Evolutionary conservation across 1,284 basidiomycete genomes (phyloP).

Genomic region (Quambalaria eucalypti): DNA sequence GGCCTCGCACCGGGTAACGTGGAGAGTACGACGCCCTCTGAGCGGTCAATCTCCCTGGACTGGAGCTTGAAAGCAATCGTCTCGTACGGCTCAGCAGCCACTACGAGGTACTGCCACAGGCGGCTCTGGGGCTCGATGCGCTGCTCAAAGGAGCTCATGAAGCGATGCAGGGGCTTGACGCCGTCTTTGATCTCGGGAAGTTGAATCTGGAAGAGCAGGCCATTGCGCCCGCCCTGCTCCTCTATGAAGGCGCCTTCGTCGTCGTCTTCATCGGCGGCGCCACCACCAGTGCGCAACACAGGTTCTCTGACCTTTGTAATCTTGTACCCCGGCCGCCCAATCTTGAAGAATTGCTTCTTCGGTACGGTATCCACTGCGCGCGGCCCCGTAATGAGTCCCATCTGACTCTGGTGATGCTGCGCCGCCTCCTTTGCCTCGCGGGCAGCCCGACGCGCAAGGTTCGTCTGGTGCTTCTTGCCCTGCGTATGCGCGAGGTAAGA

Average conservation of each 20-base stretch:
- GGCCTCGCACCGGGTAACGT: slow-evolving; percentile 17
- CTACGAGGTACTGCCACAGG: slow-evolving; percentile 92
- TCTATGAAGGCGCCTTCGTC: background rate
- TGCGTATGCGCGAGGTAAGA: slow-evolving; percentile 98
- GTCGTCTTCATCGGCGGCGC: slow-evolving; percentile 8
- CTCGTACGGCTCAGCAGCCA: slow-evolving; percentile 96
- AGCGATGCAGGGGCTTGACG: slow-evolving; percentile 75
- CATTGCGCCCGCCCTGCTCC: slow-evolving; percentile 51
- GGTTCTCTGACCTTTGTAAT: slow-evolving; percentile 76
- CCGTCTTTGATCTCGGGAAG: slow-evolving; percentile 77
- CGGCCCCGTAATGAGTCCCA: slow-evolving; percentile 10
- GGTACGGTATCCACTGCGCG: slow-evolving; percentile 6
- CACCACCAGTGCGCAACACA: slow-evolving; percentile 1
- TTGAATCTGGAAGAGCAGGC: slow-evolving; percentile 93
- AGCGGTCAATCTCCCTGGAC: slow-evolving; percentile 80
- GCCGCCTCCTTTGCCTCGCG: slow-evolving; percentile 74
- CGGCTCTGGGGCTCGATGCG: slow-evolving; percentile 88
- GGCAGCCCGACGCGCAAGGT: slow-evolving; percentile 88
- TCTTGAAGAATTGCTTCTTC: slow-evolving; percentile 69
- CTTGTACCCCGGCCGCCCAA: slow-evolving; percentile 86
- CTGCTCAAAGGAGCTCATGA: slow-evolving; percentile 99
- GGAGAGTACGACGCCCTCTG: slow-evolving; percentile 21
- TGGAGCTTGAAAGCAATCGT: slow-evolving; percentile 97
- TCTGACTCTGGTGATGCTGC: slow-evolving; percentile 15
- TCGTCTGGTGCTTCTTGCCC: slow-evolving; percentile 99